These are phyloP conservation scores for Cyberlindnera americana DNA, from an alignment of 805 yeast genomes.

Conservation along the genomic window DNA sequence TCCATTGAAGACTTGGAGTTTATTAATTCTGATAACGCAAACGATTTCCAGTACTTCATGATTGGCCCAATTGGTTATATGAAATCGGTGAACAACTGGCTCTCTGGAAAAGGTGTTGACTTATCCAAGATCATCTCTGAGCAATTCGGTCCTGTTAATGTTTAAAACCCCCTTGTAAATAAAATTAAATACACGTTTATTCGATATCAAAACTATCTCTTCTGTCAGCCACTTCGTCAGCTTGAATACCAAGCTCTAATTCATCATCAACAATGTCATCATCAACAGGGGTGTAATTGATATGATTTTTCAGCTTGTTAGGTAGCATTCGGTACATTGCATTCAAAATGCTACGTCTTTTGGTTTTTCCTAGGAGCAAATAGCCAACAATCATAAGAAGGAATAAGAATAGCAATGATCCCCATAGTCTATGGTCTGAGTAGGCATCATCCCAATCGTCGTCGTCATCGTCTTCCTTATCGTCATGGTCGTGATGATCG, in stretches of 20 bases:
- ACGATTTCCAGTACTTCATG: constrained; percentile 17
- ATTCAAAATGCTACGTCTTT: constrained; percentile 20
- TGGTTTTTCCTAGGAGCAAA: constrained; percentile 34
- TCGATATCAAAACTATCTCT: constrained; percentile 13
- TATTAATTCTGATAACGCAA: constrained; percentile 10
- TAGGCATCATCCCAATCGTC: constrained; percentile 39
- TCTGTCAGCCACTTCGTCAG: constrained; percentile 3
- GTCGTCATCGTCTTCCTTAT: constrained; percentile 30
- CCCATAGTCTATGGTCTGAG: constrained; percentile 34
- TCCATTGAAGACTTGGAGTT: constrained; percentile 3
- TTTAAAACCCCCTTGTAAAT: constrained; percentile 3
- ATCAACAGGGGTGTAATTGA: constrained; percentile 2
- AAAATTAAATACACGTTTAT: background rate
- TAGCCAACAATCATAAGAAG: constrained; percentile 30
- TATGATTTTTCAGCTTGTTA: constrained; percentile 1
- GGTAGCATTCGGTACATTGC: constrained; percentile 12
- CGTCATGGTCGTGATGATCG: constrained; percentile 29
- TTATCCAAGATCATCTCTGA: constrained; percentile 19
- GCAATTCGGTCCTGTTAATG: constrained; percentile 25
- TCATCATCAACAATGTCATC: constrained; percentile 18
- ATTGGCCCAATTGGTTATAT: constrained; percentile 26
- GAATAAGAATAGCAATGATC: constrained; percentile 33
- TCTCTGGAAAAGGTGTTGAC: constrained; percentile 12
- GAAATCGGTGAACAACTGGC: constrained; percentile 7
- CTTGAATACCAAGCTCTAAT: constrained; percentile 19